These are phyloP conservation scores for Mangifera indica DNA, from an alignment of 345 rosid species.

Conservation along the genomic window DNA sequence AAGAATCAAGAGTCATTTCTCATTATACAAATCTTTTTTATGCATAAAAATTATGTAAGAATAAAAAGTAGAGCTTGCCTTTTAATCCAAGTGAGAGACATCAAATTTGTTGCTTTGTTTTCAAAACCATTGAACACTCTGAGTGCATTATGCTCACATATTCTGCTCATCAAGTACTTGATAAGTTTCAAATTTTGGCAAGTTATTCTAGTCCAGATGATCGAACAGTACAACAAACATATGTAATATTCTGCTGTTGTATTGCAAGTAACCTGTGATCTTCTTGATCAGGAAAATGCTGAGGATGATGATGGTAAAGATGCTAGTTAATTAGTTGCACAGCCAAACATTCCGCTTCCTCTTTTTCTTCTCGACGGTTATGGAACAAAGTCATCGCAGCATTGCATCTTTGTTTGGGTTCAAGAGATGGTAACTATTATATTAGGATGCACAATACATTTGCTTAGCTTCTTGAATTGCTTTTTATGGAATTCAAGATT, in stretches of 20 bases:
- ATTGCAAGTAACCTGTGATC: not conserved
- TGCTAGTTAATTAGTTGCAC: not conserved
- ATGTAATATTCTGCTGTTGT: not conserved
- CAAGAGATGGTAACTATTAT: not conserved
- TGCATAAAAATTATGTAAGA: not conserved
- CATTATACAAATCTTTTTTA: not conserved
- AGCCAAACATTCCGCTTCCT: not conserved
- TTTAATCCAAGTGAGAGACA: not conserved
- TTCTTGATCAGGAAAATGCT: slow-evolving; percentile 12
- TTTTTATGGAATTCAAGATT: not conserved
- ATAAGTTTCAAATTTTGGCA: not conserved
- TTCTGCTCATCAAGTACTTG: not conserved
- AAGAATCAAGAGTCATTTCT: not conserved
- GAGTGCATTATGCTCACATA: too few species aligned
- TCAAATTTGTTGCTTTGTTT: not conserved
- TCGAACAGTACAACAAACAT: not conserved
- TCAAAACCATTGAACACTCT: not conserved
- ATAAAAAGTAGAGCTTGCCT: not conserved
- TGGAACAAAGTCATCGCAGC: not conserved
- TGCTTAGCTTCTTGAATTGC: not conserved
- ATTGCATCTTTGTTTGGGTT: not conserved
- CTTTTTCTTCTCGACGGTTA: not conserved
- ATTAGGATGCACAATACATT: slow-evolving; percentile 4
- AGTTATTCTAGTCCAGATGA: not conserved
- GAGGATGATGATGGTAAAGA: not conserved